These are phyloP conservation scores for Neoconidiobolus thromboides DNA, from an alignment of 371 early-diverging fungal species.

Conservation along the genomic window DNA sequence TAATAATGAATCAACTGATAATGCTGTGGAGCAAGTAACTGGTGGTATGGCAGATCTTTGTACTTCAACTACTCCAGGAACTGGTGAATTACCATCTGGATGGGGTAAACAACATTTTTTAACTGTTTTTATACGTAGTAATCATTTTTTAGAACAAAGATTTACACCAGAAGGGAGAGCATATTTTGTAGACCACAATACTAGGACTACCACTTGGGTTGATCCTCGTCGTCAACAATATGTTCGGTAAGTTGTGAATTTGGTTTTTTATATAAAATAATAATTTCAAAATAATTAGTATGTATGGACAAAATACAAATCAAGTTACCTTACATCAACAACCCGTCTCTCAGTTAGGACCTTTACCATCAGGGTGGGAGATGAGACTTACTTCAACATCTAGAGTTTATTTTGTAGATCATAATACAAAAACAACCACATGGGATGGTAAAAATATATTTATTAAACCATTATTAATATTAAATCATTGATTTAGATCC, in stretches of 20 bases:
- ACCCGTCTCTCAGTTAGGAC: constrained; percentile 57
- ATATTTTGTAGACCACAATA: constrained; percentile 95
- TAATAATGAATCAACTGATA: background rate
- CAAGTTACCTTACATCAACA: constrained; percentile 46
- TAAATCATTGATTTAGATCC: constrained; percentile 32
- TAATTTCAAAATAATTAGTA: constrained; percentile 14
- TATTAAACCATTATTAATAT: background rate
- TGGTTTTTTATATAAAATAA: constrained; percentile 7
- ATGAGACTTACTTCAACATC: constrained; percentile 90
- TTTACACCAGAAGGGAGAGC: constrained; percentile 76
- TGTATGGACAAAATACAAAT: constrained; percentile 27
- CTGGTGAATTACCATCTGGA: constrained; percentile 81
- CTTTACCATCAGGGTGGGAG: constrained; percentile 91
- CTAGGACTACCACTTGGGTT: constrained; percentile 91
- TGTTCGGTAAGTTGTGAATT: constrained; percentile 16
- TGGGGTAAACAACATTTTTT: constrained; percentile 38
- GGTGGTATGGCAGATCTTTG: constrained; percentile 20
- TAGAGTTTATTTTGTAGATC: constrained; percentile 84
- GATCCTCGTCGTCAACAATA: constrained; percentile 61
- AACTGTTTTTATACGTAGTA: background rate
- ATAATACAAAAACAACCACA: constrained; percentile 81
- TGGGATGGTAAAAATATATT: constrained; percentile 57
- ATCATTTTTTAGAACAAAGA: constrained; percentile 36
- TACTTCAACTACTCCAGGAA: constrained; percentile 38
- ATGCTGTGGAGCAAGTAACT: constrained; percentile 8